phyloP scores from a whole-genome alignment of 1,139 yeast species.

The Pichia sp. region DNA sequence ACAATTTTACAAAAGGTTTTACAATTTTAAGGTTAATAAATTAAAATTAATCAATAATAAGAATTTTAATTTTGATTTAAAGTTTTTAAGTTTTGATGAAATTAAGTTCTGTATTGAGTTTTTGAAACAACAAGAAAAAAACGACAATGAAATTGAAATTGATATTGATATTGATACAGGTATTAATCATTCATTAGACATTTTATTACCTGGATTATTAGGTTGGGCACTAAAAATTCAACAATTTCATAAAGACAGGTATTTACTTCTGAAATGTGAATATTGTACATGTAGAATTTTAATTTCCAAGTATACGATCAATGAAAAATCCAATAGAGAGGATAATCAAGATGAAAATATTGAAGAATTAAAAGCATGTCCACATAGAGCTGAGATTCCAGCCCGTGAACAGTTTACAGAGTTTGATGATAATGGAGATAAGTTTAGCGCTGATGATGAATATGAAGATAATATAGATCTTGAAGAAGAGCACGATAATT shows the following conservation, averaged over 20 bases:
- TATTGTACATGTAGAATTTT: conserved; percentile 32
- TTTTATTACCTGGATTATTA: conserved; percentile 19
- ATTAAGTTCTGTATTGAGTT: conserved; percentile 5
- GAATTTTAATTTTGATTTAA: conserved; percentile 9
- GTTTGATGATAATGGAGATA: conserved; percentile 5
- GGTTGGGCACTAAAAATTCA: conserved; percentile 33
- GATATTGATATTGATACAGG: conserved; percentile 1
- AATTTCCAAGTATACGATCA: conserved; percentile 9
- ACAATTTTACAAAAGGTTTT: conserved; percentile 17
- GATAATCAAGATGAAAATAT: not conserved
- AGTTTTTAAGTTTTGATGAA: conserved; percentile 10
- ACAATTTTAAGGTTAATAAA: conserved; percentile 14
- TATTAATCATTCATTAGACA: conserved; percentile 6
- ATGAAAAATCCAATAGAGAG: not conserved
- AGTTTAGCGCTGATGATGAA: conserved; percentile 3
- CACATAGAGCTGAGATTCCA: conserved; percentile 22
- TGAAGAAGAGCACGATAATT: conserved; percentile 29
- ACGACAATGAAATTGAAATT: conserved; percentile 3
- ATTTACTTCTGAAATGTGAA: conserved; percentile 26
- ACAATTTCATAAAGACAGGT: conserved; percentile 22
- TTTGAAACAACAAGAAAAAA: not conserved
- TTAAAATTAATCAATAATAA: conserved; percentile 13
- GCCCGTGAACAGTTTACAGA: conserved; percentile 11
- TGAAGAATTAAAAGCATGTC: conserved; percentile 21
- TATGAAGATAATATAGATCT: conserved; percentile 24